Conservation (phyloP, 257 asterid species). For the Echium plantagineum region DNA sequence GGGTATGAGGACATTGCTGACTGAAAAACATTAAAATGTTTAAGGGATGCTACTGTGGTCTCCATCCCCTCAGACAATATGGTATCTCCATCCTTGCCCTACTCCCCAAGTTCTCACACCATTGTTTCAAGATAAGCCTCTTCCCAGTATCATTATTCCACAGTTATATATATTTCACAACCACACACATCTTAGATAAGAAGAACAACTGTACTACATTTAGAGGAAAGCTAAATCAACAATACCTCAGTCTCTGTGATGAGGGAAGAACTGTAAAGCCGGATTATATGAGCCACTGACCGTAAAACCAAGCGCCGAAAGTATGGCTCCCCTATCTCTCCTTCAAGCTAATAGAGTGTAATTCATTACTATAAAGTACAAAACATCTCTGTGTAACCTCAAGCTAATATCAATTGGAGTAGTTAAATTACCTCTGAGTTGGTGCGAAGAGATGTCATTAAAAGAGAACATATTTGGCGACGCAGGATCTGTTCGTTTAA, state of each 20-base stretch:
- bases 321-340: constrained; percentile 94
- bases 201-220: not conserved
- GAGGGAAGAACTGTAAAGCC: constrained; percentile 90
- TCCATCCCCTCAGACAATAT: not conserved
- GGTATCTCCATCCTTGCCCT: not conserved
- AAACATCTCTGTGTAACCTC: constrained; percentile 5
- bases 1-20: no score
- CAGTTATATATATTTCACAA: not conserved
- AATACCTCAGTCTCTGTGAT: constrained; percentile 90
- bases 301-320: constrained; percentile 92
- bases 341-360: constrained; percentile 50
- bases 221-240: constrained; percentile 3
- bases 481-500: constrained; percentile 62
- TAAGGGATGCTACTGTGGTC: not conserved
- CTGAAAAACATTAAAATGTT: no score
- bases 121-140: not conserved
- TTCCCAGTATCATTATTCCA: not conserved
- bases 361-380: constrained; percentile 4
- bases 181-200: not conserved
- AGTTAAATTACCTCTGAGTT: constrained; percentile 70
- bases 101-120: not conserved
- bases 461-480: constrained; percentile 85
- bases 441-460: constrained; percentile 96
- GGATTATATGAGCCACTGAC: constrained; percentile 85
- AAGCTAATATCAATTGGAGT: constrained; percentile 7